These are phyloP conservation scores for Lactifluus subvellereus DNA, from an alignment of 768 basidiomycete genomes.

Conservation along the genomic window DNA sequence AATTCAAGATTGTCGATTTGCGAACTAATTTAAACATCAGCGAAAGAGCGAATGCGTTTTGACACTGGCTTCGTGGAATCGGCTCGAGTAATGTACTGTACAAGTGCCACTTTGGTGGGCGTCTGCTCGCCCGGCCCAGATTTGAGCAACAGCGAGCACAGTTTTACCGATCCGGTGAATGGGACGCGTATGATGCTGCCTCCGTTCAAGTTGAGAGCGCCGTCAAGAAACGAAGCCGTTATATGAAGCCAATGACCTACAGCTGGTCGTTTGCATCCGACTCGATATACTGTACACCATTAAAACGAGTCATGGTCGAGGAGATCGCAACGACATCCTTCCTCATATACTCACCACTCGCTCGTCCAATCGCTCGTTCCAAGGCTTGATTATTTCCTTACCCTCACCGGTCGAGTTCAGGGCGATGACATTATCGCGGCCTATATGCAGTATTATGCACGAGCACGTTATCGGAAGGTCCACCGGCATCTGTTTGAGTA, in stretches of 20 bases:
- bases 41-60: neutral
- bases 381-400: constrained; percentile 73
- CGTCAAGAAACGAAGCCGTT: neutral
- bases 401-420: constrained; percentile 57
- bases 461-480: constrained; percentile 68
- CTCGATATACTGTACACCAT: constrained; percentile 57
- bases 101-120: constrained; percentile 64
- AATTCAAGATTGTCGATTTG: constrained; percentile 83
- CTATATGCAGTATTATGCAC: constrained; percentile 69
- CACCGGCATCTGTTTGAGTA: constrained; percentile 42
- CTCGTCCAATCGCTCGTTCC: constrained; percentile 74
- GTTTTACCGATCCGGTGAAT: constrained; percentile 81
- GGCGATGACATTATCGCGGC: constrained; percentile 72
- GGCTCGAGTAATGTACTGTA: constrained; percentile 31
- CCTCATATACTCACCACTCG: constrained; percentile 43
- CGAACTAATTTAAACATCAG: constrained; percentile 45
- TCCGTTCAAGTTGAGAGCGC: neutral
- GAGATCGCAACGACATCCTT: neutral
- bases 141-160: constrained; percentile 77
- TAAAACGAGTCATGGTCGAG: constrained; percentile 5
- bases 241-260: constrained; percentile 38
- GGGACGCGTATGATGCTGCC: constrained; percentile 78
- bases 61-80: neutral
- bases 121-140: constrained; percentile 77
- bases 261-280: constrained; percentile 91